Percentiles rank a stretch among this genome's conserved stretches.
These are phyloP conservation scores for Gaertneriomyces sp. DNA, from an alignment of 192 early-diverging fungal genomes.

Conservation along the genomic window DNA sequence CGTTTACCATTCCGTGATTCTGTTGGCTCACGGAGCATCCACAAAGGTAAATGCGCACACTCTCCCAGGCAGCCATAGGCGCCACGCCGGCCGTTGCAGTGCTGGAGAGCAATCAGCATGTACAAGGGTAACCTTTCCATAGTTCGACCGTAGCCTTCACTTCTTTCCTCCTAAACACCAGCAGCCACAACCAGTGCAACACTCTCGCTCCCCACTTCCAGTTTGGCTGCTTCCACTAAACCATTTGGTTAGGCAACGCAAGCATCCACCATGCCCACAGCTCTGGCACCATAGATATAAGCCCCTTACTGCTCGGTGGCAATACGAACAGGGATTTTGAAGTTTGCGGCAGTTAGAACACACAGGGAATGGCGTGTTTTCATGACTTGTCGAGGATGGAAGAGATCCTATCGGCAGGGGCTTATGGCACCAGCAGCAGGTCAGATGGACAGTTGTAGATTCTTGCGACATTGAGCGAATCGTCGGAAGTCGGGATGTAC, in stretches of 20 bases:
- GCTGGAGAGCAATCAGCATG: too few relatives aligned
- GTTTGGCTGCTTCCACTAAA: constrained; percentile 59
- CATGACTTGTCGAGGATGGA: neutral
- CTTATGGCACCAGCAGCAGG: constrained; percentile 66
- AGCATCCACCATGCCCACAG: constrained; percentile 77
- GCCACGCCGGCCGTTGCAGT: too few relatives aligned
- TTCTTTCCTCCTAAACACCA: constrained; percentile 41
- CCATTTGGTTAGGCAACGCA: constrained; percentile 50
- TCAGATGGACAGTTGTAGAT: constrained; percentile 69
- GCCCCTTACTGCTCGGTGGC: constrained; percentile 69
- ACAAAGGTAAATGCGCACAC: too few relatives aligned
- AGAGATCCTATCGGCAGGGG: constrained; percentile 35
- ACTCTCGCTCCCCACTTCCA: constrained; percentile 41
- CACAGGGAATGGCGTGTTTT: constrained; percentile 51
- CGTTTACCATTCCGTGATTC: too few relatives aligned
- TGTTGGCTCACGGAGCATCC: too few relatives aligned
- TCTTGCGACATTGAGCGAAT: constrained; percentile 44
- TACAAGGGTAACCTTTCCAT: too few relatives aligned
- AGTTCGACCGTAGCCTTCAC: too few relatives aligned
- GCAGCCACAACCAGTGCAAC: constrained; percentile 76
- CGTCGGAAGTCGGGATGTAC: constrained; percentile 44
- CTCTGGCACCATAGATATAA: constrained; percentile 76
- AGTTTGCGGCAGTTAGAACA: constrained; percentile 68
- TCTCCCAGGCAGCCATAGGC: too few relatives aligned
- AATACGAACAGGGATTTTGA: constrained; percentile 64